Evolutionary conservation across 2,329 filamentous ascomycete genomes (phyloP).

Genomic region (Fusarium abutilonis): DNA sequence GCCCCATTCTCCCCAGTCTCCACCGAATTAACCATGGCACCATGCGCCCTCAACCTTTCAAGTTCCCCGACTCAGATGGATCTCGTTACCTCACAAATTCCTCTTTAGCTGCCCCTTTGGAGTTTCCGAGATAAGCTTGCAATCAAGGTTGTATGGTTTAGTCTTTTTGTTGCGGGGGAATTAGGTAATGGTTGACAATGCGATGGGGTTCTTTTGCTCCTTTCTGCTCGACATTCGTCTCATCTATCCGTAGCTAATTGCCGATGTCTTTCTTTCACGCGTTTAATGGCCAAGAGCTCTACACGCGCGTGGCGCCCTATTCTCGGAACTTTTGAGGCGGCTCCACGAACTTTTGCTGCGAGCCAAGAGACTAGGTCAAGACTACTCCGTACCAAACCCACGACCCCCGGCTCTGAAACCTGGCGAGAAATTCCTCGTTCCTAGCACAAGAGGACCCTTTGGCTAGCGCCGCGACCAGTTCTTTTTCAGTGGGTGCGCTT

Average conservation of each 20-base stretch:
- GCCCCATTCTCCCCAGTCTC: conserved; percentile 5
- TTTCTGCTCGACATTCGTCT: too few species aligned
- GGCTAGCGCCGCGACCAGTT: conserved; percentile 25
- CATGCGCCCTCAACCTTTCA: neutral
- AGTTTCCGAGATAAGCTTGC: conserved; percentile 21
- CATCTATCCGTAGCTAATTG: too few species aligned
- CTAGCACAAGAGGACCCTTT: conserved; percentile 33
- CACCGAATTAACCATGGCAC: conserved; percentile 22
- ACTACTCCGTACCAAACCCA: too few species aligned
- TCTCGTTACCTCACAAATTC: conserved; percentile 26
- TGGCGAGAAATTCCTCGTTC: conserved; percentile 1
- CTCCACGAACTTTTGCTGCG: conserved; percentile 33
- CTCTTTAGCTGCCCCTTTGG: conserved; percentile 23
- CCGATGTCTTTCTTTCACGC: too few species aligned
- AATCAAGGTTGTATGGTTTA: conserved; percentile 15
- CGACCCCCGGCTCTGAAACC: conserved; percentile 19
- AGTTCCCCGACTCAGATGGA: neutral
- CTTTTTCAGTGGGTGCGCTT: neutral
- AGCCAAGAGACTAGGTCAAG: conserved; percentile 21
- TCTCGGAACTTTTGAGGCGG: conserved; percentile 29
- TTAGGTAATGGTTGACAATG: conserved; percentile 13
- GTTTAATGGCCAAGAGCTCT: conserved; percentile 5
- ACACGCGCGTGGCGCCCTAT: conserved; percentile 16
- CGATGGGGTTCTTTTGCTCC: too few species aligned
- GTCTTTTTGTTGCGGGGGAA: conserved; percentile 14